These are phyloP conservation scores for Oropetium thomaeum DNA, from an alignment of 176 grass and related monocot genomes.

Conservation along the genomic window DNA sequence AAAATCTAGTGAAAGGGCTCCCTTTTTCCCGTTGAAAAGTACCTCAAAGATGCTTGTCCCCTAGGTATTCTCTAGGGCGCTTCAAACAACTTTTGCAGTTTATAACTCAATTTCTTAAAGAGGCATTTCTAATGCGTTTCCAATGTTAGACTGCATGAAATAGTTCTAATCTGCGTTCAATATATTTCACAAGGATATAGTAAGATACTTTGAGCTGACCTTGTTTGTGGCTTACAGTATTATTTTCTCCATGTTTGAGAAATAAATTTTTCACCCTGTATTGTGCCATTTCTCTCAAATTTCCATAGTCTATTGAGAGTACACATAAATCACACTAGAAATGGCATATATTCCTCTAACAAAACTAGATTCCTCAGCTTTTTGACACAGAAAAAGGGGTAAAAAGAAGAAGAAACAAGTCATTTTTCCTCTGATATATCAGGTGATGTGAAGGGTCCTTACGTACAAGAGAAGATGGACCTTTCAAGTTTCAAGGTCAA, in stretches of 20 bases:
- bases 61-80: not conserved
- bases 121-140: not conserved
- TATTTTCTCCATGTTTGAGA: not conserved
- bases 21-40: slow-evolving; percentile 34
- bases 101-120: not conserved
- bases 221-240: not conserved
- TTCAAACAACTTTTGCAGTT: slow-evolving; percentile 20
- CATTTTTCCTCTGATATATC: not conserved
- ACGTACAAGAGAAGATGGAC: not conserved
- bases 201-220: not conserved
- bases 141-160: not conserved
- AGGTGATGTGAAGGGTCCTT: not conserved
- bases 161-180: not conserved
- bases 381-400: not conserved
- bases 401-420: too few relatives aligned
- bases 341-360: not conserved
- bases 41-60: slow-evolving; percentile 27
- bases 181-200: not conserved
- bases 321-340: not conserved
- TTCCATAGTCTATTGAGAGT: not conserved
- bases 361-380: not conserved
- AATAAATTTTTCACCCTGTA: not conserved
- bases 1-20: slow-evolving; percentile 42
- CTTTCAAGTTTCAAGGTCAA: not conserved
- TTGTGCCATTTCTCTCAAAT: not conserved